Base-by-base conservation (phyloP, 2,329 filamentous ascomycete species). In the Phaeophleospora eucalypticola region DNA sequence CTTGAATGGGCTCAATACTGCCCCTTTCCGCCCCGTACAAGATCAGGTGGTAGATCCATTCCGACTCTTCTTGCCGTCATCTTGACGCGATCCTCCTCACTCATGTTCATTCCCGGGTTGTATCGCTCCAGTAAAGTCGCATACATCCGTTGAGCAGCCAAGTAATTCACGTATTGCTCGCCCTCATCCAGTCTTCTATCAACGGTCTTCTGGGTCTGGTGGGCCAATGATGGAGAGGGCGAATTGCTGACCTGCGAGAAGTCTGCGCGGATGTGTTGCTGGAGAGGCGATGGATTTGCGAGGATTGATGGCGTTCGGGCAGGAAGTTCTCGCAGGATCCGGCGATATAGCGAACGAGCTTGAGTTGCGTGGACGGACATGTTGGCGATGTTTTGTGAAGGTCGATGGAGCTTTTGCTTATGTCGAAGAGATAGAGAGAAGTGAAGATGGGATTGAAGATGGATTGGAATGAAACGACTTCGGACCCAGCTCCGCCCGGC, bases 31-130 rank as follows among this genome's bases (percentile, higher is more conserved):
- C 27, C 29, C 4, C 40, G 16, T 27, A 18, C 47, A 41, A 53
- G 14, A 16, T 87, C 82, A 24, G 79, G 67, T 0, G 91, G 91
- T 68, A 97, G 65, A 68, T 96, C 79, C 85, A 96, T 89, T 15
- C 91, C 93, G 34, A 97, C 89, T 64, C 87, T 81, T 69, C 89
- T 76, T 7, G 93, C 93, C 44, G 87, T 86, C 72, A 96, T 72
- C 48, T 88, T 74, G 35, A 96, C 83, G 51, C 87, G 78, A 73
- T 97, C 90, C 64, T 83, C 77, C 69, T 94, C 84, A 56, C 86
- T 82, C 84, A 95, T 87, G 57, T 81, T 80, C 82, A 94, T 88
- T 15, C 90, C 89, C 0, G 89, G 89, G 68, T 97, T 97, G 71
- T 98, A 97, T 59, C 90, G 79, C 70, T 96, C 90, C 32, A 97